Conservation (phyloP, 2,329 filamentous ascomycete species). For the Aspergillus calidoustus region DNA sequence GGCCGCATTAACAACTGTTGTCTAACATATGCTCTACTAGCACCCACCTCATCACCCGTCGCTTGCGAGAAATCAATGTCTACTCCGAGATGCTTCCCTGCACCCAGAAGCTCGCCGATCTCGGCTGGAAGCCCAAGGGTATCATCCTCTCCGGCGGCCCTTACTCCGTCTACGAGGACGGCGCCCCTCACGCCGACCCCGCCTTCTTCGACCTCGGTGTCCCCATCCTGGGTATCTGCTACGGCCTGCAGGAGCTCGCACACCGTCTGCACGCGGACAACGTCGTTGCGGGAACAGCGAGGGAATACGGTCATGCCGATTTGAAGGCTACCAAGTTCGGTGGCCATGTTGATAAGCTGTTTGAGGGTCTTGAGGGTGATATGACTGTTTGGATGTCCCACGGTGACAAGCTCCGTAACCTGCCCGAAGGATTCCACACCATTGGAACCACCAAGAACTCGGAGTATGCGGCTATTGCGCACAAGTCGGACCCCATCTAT, state of each 20-base stretch:
- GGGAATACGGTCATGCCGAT: slow-evolving; percentile 74
- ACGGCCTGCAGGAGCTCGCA: slow-evolving; percentile 71
- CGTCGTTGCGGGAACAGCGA: slow-evolving; percentile 68
- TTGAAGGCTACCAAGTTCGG: slow-evolving; percentile 64
- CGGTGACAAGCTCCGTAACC: slow-evolving; percentile 76
- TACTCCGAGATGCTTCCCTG: slow-evolving; percentile 90
- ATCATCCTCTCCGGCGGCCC: slow-evolving; percentile 61
- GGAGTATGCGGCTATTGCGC: slow-evolving; percentile 73
- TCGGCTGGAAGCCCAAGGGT: slow-evolving; percentile 80
- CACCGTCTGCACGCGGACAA: slow-evolving; percentile 68
- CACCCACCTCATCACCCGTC: slow-evolving; percentile 27
- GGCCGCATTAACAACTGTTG: background rate
- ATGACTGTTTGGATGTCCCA: slow-evolving; percentile 86
- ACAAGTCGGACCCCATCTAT: slow-evolving; percentile 67
- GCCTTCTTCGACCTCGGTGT: slow-evolving; percentile 77
- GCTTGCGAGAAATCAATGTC: slow-evolving; percentile 77
- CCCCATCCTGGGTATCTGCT: slow-evolving; percentile 66
- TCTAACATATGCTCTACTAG: slow-evolving; percentile 7
- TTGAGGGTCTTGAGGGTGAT: slow-evolving; percentile 72
- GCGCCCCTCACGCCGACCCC: slow-evolving; percentile 78
- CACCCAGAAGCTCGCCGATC: slow-evolving; percentile 76
- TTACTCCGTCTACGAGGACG: slow-evolving; percentile 80
- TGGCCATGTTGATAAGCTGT: slow-evolving; percentile 74
- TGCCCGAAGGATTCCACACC: slow-evolving; percentile 74
- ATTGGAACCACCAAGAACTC: slow-evolving; percentile 78